These are phyloP conservation scores for Lentinula edodes DNA, from an alignment of 768 basidiomycete genomes.

Conservation along the genomic window DNA sequence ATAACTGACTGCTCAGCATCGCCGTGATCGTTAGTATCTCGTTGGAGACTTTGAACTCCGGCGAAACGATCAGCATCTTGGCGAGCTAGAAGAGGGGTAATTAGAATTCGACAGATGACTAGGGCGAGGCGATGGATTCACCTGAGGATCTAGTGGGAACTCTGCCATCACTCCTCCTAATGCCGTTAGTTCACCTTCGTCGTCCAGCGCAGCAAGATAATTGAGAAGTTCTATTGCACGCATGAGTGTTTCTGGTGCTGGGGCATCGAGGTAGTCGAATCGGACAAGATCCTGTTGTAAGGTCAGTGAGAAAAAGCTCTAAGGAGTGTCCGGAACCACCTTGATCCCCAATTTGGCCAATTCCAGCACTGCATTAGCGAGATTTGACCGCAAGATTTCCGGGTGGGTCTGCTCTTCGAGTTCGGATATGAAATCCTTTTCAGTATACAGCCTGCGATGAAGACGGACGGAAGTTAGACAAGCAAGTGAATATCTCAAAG, in stretches of 20 bases:
- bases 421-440: constrained; percentile 94
- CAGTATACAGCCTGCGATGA: constrained; percentile 72
- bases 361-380: constrained; percentile 91
- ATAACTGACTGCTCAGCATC: constrained; percentile 79
- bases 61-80: constrained; percentile 90
- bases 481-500: not conserved
- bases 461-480: not conserved
- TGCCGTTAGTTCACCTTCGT: constrained; percentile 85
- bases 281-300: constrained; percentile 66
- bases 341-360: constrained; percentile 92
- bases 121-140: constrained; percentile 22
- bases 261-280: constrained; percentile 90
- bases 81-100: constrained; percentile 50
- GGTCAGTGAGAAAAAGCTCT: not conserved
- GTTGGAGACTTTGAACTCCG: constrained; percentile 94
- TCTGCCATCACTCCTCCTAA: constrained; percentile 94
- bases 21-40: constrained; percentile 94
- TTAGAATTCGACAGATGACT: not conserved
- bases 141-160: constrained; percentile 98
- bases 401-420: constrained; percentile 97
- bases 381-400: constrained; percentile 89
- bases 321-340: constrained; percentile 27
- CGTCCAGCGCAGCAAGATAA: constrained; percentile 87
- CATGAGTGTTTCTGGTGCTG: constrained; percentile 96
- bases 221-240: constrained; percentile 92